phyloP scores from a whole-genome alignment of 208 protist genomes.

The Trypanosoma boissoni region DNA sequence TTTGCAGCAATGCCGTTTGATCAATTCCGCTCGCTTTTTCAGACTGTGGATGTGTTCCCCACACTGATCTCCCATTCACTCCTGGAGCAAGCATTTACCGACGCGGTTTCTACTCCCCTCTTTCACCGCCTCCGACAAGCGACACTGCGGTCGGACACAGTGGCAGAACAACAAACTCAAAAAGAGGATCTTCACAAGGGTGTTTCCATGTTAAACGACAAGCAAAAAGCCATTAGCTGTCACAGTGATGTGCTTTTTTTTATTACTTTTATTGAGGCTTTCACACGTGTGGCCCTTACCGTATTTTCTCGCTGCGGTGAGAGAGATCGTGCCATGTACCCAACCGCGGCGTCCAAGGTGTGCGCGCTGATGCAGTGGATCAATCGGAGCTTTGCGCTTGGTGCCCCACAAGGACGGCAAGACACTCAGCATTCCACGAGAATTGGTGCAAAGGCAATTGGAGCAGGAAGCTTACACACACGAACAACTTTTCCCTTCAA shows the following conservation, averaged over 20 bases:
- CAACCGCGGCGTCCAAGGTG: slow-evolving; percentile 49
- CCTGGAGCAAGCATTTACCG: slow-evolving; percentile 48
- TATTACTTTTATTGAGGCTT: slow-evolving; percentile 61
- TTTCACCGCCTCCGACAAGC: slow-evolving; percentile 24
- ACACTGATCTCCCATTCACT: slow-evolving; percentile 38
- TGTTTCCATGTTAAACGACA: not conserved
- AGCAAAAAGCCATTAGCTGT: too few species aligned
- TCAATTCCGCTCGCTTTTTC: slow-evolving; percentile 49
- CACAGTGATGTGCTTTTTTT: slow-evolving; percentile 38
- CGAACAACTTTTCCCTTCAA: too few species aligned
- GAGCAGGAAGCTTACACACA: not conserved
- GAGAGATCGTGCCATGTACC: slow-evolving; percentile 39
- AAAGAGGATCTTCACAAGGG: not conserved
- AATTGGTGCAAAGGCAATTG: not conserved
- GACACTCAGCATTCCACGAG: too few species aligned
- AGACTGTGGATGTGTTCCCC: slow-evolving; percentile 65
- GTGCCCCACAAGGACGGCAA: not conserved
- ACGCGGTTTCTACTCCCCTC: slow-evolving; percentile 45
- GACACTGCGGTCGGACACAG: not conserved
- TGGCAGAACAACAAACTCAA: not conserved
- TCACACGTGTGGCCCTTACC: slow-evolving; percentile 70
- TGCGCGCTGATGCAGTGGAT: slow-evolving; percentile 68
- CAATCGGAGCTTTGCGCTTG: slow-evolving; percentile 50
- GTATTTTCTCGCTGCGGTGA: slow-evolving; percentile 50
- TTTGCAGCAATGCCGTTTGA: slow-evolving; percentile 35